Conservation (phyloP, 2,329 filamentous ascomycete genomes). For the Nemania serpens region DNA sequence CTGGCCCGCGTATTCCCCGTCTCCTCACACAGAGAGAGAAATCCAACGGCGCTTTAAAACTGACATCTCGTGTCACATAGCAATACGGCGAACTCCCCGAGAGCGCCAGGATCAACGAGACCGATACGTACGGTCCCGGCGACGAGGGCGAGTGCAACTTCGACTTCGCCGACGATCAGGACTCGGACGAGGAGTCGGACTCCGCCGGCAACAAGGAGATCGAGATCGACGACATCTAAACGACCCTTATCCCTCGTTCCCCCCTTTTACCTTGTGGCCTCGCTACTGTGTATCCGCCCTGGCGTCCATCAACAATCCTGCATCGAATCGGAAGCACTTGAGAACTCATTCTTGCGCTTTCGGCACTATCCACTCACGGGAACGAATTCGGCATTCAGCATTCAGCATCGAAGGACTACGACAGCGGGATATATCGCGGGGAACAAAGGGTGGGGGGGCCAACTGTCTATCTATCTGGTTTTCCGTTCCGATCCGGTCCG, state of each 20-base stretch:
- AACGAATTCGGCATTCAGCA: neutral
- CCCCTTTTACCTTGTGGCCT: slow-evolving; percentile 15
- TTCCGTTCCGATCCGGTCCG: neutral
- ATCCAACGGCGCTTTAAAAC: neutral
- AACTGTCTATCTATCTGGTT: slow-evolving; percentile 14
- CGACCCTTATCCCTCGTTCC: neutral
- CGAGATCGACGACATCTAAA: slow-evolving; percentile 94
- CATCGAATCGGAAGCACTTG: neutral
- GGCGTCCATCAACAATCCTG: neutral
- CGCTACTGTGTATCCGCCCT: slow-evolving; percentile 5
- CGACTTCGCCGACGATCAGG: slow-evolving; percentile 95
- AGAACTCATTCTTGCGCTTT: neutral
- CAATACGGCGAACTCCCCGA: slow-evolving; percentile 97
- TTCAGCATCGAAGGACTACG: neutral
- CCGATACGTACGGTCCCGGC: slow-evolving; percentile 88
- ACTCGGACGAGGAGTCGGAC: slow-evolving; percentile 61
- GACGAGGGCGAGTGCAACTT: slow-evolving; percentile 96
- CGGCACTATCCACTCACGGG: neutral
- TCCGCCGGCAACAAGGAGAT: slow-evolving; percentile 70
- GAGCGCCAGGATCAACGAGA: slow-evolving; percentile 99
- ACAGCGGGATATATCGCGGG: slow-evolving; percentile 2
- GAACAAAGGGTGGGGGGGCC: slow-evolving; percentile 1
- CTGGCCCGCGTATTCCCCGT: neutral
- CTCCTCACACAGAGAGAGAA: neutral
- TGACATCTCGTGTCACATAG: slow-evolving; percentile 14